Evolutionary conservation across 805 yeast species (phyloP).

Genomic region (Wickerhamomyces subpelliculosus): DNA sequence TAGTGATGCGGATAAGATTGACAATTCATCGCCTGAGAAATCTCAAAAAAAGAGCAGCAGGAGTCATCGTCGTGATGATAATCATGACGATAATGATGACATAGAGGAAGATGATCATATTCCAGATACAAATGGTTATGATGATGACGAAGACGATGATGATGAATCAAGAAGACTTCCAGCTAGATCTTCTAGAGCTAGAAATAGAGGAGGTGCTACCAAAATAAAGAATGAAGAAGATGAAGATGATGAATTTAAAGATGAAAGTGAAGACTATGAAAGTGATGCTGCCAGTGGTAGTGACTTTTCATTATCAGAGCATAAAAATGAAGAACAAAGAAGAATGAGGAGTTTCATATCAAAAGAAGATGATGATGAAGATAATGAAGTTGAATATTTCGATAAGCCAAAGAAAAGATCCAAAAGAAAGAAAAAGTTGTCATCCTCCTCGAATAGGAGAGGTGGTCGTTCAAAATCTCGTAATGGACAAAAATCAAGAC

Average conservation of each 20-base stretch:
- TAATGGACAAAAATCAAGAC: slow-evolving; percentile 9
- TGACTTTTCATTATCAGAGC: slow-evolving; percentile 8
- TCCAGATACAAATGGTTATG: slow-evolving; percentile 1
- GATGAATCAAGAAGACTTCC: neutral
- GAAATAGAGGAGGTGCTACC: neutral
- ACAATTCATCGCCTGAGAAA: too few relatives aligned
- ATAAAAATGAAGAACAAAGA: slow-evolving; percentile 8
- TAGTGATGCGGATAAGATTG: too few relatives aligned
- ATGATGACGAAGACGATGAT: neutral
- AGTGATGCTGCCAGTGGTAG: slow-evolving; percentile 20
- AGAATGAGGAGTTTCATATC: slow-evolving; percentile 19
- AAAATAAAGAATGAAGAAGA: slow-evolving; percentile 5
- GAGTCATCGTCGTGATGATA: neutral
- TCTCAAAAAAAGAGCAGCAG: neutral
- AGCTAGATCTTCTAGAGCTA: neutral
- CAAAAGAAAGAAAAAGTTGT: slow-evolving; percentile 2
- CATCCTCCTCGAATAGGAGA: too few relatives aligned
- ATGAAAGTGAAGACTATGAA: slow-evolving; percentile 33
- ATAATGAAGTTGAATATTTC: slow-evolving; percentile 21
- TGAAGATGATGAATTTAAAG: slow-evolving; percentile 21
- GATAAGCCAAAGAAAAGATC: slow-evolving; percentile 4
- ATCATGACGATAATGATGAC: neutral
- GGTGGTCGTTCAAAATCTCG: too few relatives aligned
- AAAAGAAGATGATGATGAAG: slow-evolving; percentile 23
- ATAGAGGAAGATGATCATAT: neutral